A percentile compares a stretch with the other conserved stretches of the same genome.
Conservation (phyloP, 164 flowering plant genomes). For the Nymphaea colorata region DNA sequence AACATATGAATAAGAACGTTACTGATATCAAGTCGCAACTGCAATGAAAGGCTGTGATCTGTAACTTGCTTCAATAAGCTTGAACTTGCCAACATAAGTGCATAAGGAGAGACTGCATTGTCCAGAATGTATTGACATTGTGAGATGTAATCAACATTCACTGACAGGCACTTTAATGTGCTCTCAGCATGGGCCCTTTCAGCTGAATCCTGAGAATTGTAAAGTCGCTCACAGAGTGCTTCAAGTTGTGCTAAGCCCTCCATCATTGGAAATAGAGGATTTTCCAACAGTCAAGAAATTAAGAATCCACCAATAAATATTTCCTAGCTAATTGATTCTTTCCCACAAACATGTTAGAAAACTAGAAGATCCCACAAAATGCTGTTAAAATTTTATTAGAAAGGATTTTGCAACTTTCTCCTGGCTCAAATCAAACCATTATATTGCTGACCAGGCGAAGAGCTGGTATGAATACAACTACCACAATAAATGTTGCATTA, state of each 20-base stretch:
- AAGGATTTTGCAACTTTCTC: slow-evolving; percentile 4
- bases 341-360: slow-evolving; percentile 19
- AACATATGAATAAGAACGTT: slow-evolving; percentile 17
- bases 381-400: slow-evolving; percentile 13
- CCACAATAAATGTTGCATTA: not conserved
- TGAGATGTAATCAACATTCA: slow-evolving; percentile 78
- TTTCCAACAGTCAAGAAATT: slow-evolving; percentile 20
- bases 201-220: slow-evolving; percentile 87
- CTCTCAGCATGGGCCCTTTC: slow-evolving; percentile 94
- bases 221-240: slow-evolving; percentile 93
- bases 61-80: slow-evolving; percentile 98
- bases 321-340: slow-evolving; percentile 15
- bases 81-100: slow-evolving; percentile 97
- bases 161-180: slow-evolving; percentile 82
- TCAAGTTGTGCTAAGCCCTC: slow-evolving; percentile 89
- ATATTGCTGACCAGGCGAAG: slow-evolving; percentile 10
- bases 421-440: slow-evolving; percentile 12
- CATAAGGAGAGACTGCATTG: slow-evolving; percentile 82
- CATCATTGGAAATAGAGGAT: slow-evolving; percentile 28
- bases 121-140: slow-evolving; percentile 97
- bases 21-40: slow-evolving; percentile 97
- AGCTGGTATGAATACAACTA: not conserved
- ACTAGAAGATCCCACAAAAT: slow-evolving; percentile 27
- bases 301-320: slow-evolving; percentile 21
- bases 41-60: slow-evolving; percentile 79